A percentile compares a stretch with the other conserved stretches of the same genome.
These are phyloP conservation scores for Glycyrrhiza uralensis DNA, from an alignment of 306 rosid species.

Conservation along the genomic window DNA sequence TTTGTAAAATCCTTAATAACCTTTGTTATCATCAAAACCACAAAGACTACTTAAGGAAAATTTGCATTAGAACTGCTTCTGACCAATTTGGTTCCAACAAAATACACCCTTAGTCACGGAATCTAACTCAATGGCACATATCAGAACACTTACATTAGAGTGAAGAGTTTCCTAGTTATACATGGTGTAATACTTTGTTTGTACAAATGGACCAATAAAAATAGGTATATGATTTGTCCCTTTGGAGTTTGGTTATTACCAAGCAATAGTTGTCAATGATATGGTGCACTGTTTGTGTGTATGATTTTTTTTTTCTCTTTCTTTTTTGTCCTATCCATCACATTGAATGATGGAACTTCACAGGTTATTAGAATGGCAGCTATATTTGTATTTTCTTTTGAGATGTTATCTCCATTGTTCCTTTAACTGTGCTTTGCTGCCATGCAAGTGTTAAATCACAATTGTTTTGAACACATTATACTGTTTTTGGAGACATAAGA, in stretches of 20 bases:
- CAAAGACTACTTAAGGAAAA: too few relatives aligned
- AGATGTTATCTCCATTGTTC: not conserved
- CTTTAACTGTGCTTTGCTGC: not conserved
- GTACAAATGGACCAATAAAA: not conserved
- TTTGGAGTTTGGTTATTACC: not conserved
- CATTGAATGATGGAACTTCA: slow-evolving; percentile 8
- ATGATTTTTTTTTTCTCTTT: not conserved
- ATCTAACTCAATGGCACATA: not conserved
- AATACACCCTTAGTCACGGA: too few relatives aligned
- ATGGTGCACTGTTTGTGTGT: not conserved
- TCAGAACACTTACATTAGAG: not conserved
- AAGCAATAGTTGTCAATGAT: not conserved
- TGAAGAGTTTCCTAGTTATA: not conserved
- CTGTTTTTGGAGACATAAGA: not conserved
- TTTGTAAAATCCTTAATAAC: too few relatives aligned
- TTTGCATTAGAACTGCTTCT: too few relatives aligned
- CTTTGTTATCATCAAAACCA: too few relatives aligned
- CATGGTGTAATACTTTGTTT: not conserved
- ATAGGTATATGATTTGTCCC: not conserved
- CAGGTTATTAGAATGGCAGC: not conserved
- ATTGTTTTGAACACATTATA: not conserved
- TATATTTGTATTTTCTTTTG: not conserved
- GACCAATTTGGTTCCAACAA: too few relatives aligned
- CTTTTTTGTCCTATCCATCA: not conserved
- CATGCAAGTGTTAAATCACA: slow-evolving; percentile 6